phyloP scores from a whole-genome alignment of 192 early-diverging fungal genomes.

The Backusella australiensis region DNA sequence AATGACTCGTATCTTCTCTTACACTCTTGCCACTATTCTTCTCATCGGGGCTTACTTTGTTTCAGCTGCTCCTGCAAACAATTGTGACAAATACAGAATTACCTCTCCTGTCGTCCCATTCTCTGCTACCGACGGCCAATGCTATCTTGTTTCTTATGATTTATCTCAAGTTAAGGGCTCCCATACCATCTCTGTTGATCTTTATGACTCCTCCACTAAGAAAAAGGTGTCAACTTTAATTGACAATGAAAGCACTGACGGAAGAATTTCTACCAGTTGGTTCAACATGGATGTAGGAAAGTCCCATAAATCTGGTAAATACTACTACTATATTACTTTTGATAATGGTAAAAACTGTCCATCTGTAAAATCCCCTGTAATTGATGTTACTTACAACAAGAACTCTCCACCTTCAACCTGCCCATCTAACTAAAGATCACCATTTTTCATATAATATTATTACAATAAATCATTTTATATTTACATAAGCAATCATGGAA shows the following conservation, averaged over 20 bases:
- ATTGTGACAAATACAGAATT: not conserved
- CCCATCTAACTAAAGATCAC: not conserved
- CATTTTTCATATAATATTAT: not conserved
- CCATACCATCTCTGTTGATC: not conserved
- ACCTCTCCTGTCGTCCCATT: not conserved
- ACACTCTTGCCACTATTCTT: not conserved
- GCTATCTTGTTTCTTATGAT: slow-evolving; percentile 1
- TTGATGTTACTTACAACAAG: slow-evolving; percentile 12
- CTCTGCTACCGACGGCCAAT: slow-evolving; percentile 1
- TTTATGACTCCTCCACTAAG: not conserved
- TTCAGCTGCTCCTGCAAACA: slow-evolving; percentile 1
- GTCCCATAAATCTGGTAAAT: not conserved
- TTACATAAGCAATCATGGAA: not conserved
- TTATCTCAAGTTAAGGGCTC: not conserved
- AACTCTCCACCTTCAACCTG: slow-evolving; percentile 3
- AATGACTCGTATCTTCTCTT: not conserved
- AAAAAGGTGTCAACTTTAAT: not conserved
- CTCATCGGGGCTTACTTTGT: not conserved
- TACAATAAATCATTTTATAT: not conserved
- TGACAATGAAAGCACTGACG: not conserved
- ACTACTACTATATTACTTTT: not conserved
- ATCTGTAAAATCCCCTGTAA: not conserved
- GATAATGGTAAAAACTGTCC: not conserved
- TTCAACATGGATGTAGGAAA: slow-evolving; percentile 6
- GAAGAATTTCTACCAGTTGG: not conserved